These are phyloP conservation scores for Cajanus cajan DNA, from an alignment of 306 rosid genomes.

Conservation along the genomic window DNA sequence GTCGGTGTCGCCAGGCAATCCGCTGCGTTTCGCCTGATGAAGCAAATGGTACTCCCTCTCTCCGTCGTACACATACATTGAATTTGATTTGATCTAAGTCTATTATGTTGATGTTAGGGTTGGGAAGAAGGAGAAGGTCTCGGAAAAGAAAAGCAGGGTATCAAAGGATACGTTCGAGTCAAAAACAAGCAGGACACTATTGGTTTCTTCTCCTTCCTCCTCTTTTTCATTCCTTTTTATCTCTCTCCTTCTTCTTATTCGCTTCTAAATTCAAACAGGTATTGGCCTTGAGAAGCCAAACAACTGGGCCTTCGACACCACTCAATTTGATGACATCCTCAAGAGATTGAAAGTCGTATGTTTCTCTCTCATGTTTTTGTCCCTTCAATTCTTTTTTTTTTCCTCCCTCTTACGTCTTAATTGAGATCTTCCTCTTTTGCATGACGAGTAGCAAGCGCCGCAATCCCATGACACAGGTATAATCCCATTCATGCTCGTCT, in stretches of 20 bases:
- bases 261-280: constrained; percentile 39
- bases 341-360: constrained; percentile 93
- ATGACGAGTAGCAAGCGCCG: constrained; percentile 63
- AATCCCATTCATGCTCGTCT: background rate
- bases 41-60: constrained; percentile 71
- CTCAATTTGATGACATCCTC: constrained; percentile 85
- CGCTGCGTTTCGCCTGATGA: constrained; percentile 97
- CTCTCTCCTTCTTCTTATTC: background rate
- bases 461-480: constrained; percentile 55
- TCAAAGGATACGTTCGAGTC: constrained; percentile 80
- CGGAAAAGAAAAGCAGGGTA: constrained; percentile 94
- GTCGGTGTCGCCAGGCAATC: constrained; percentile 89
- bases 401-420: background rate
- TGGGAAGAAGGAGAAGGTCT: constrained; percentile 99
- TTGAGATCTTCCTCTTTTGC: constrained; percentile 2
- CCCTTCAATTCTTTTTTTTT: background rate
- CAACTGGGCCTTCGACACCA: constrained; percentile 90
- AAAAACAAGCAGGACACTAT: constrained; percentile 83
- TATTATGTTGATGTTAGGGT: constrained; percentile 46
- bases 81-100: background rate
- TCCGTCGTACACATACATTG: background rate
- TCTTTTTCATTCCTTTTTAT: background rate
- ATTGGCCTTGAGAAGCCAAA: constrained; percentile 90
- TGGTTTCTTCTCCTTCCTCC: constrained; percentile 42
- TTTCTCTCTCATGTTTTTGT: background rate